Conservation (phyloP, 106 monocot species). For the Chionographis japonica region DNA sequence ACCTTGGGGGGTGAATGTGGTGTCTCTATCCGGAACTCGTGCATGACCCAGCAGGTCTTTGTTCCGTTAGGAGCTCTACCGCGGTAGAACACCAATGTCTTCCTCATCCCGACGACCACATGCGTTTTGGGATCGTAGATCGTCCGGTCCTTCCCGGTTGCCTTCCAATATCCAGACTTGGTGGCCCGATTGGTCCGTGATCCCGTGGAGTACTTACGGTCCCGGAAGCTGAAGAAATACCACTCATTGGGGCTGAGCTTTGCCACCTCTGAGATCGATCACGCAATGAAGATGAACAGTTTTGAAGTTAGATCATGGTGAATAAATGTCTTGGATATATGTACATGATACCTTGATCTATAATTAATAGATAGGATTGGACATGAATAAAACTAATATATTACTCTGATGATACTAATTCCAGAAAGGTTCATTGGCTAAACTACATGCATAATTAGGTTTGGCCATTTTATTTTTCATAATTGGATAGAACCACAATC, state of each 20-base stretch:
- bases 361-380: slow-evolving; percentile 19
- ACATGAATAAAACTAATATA: no score
- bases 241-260: slow-evolving; percentile 61
- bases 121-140: slow-evolving; percentile 21
- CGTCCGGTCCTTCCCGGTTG: slow-evolving; percentile 59
- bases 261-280: slow-evolving; percentile 36
- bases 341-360: slow-evolving; percentile 12
- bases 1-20: slow-evolving; percentile 55
- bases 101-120: slow-evolving; percentile 52
- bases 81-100: slow-evolving; percentile 66
- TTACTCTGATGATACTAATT: no score
- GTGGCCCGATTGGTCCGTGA: slow-evolving; percentile 62
- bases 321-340: background rate
- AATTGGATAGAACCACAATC: no score
- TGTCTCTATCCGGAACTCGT: slow-evolving; percentile 57
- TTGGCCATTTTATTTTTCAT: no score
- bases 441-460: no score
- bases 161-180: slow-evolving; percentile 65
- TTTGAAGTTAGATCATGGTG: background rate
- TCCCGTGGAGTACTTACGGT: slow-evolving; percentile 68
- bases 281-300: background rate
- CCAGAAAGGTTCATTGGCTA: no score
- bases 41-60: slow-evolving; percentile 63
- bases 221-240: slow-evolving; percentile 85
- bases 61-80: slow-evolving; percentile 60